phyloP scores from a whole-genome alignment of 352 stramenopile genomes.

The Phytopythium ostracodes region DNA sequence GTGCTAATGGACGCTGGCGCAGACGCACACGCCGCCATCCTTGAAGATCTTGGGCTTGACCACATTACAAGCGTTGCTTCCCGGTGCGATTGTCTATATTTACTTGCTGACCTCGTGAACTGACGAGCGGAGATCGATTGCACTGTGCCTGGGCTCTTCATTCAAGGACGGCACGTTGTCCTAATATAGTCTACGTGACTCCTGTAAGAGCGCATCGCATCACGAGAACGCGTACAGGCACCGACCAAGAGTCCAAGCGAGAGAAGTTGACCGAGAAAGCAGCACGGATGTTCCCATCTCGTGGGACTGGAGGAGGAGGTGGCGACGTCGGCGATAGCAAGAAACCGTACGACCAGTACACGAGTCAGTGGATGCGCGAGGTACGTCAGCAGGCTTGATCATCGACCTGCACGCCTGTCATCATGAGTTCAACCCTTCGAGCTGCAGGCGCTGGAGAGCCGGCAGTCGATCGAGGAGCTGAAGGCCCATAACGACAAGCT shows the following conservation, averaged over 20 bases:
- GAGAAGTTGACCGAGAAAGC: neutral
- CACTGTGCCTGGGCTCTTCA: neutral
- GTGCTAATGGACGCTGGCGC: neutral
- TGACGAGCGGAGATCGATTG: neutral
- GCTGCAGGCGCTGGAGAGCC: conserved; percentile 41
- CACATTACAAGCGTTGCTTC: neutral
- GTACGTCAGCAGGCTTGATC: conserved; percentile 11
- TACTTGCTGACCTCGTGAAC: neutral
- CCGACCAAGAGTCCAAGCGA: neutral
- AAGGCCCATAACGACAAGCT: conserved; percentile 57
- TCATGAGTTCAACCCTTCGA: neutral
- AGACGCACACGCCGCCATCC: neutral
- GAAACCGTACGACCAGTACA: conserved; percentile 37
- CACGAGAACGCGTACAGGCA: neutral
- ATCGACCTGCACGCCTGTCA: neutral
- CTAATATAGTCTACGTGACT: neutral
- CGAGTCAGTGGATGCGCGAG: conserved; percentile 69
- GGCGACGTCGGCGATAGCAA: conserved; percentile 23
- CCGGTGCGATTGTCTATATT: neutral
- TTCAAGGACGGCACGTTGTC: neutral
- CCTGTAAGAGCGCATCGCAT: neutral
- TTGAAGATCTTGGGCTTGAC: neutral
- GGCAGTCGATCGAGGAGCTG: conserved; percentile 46
- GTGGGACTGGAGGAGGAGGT: neutral
- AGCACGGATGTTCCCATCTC: neutral